Conservation (phyloP, 2,329 filamentous ascomycete species). For the Curvularia lunata region DNA sequence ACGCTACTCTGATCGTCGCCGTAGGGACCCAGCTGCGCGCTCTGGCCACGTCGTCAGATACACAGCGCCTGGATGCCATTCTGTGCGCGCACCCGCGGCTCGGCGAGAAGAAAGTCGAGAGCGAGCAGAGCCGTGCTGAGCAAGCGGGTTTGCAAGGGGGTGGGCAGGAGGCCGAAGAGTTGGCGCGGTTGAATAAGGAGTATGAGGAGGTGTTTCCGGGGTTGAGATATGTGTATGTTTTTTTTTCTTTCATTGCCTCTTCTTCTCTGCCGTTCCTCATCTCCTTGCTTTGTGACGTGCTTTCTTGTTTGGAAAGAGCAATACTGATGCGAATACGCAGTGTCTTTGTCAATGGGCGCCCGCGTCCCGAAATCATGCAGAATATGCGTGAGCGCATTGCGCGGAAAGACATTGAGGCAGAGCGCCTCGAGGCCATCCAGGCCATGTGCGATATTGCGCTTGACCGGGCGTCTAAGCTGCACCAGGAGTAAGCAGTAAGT, state of each 20-base stretch:
- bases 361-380: slow-evolving; percentile 75
- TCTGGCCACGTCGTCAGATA: slow-evolving; percentile 53
- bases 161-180: slow-evolving; percentile 61
- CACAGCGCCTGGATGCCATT: slow-evolving; percentile 70
- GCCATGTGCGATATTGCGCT: slow-evolving; percentile 92
- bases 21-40: slow-evolving; percentile 67
- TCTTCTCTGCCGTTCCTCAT: too few relatives aligned
- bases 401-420: slow-evolving; percentile 67
- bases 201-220: slow-evolving; percentile 86
- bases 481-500: slow-evolving; percentile 10
- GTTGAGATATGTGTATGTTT: slow-evolving; percentile 73
- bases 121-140: slow-evolving; percentile 78
- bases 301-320: too few relatives aligned
- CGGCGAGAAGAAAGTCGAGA: slow-evolving; percentile 82
- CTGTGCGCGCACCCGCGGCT: slow-evolving; percentile 83
- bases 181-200: slow-evolving; percentile 72
- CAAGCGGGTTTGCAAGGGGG: slow-evolving; percentile 71
- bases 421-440: slow-evolving; percentile 76
- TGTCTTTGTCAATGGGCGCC: slow-evolving; percentile 86
- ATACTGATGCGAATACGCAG: not conserved
- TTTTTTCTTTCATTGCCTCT: not conserved
- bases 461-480: slow-evolving; percentile 72
- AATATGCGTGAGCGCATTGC: slow-evolving; percentile 80
- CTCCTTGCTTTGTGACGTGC: too few relatives aligned
- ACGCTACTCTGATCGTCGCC: slow-evolving; percentile 70